A percentile compares a stretch with the other conserved stretches of the same genome.
Evolutionary conservation across 768 basidiomycete genomes (phyloP).

Genomic region (Trametes villosa): DNA sequence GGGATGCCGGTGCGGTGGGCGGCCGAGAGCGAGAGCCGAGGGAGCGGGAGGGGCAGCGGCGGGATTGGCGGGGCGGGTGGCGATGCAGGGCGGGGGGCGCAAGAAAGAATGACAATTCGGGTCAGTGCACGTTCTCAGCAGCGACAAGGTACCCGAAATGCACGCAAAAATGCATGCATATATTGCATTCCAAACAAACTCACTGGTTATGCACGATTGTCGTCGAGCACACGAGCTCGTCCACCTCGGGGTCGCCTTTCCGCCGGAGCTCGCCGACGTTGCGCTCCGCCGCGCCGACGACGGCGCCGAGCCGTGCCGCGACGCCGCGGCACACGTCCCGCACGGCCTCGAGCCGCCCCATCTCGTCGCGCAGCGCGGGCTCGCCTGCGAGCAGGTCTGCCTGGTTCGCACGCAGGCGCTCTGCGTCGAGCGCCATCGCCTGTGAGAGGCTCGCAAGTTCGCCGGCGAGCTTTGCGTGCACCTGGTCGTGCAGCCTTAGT

Average conservation of each 20-base stretch:
- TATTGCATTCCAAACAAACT: slow-evolving; percentile 34
- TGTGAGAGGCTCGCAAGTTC: slow-evolving; percentile 74
- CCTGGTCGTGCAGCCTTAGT: slow-evolving; percentile 73
- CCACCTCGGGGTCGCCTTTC: slow-evolving; percentile 91
- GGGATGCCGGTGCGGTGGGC: not conserved
- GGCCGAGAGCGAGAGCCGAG: not conserved
- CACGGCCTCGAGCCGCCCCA: slow-evolving; percentile 92
- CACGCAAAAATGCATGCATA: not conserved
- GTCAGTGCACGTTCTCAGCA: slow-evolving; percentile 14
- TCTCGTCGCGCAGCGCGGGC: slow-evolving; percentile 95
- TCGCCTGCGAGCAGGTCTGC: slow-evolving; percentile 86
- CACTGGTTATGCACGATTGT: slow-evolving; percentile 96
- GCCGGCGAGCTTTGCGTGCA: slow-evolving; percentile 74
- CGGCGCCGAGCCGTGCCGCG: slow-evolving; percentile 62
- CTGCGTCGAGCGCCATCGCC: slow-evolving; percentile 65
- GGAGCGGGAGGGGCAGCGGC: not conserved
- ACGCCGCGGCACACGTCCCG: slow-evolving; percentile 87
- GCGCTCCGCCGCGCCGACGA: slow-evolving; percentile 69
- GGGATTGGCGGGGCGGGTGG: no score
- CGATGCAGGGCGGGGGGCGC: not conserved
- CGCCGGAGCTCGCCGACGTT: slow-evolving; percentile 77
- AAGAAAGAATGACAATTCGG: slow-evolving; percentile 6
- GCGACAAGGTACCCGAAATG: not conserved
- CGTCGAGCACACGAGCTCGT: slow-evolving; percentile 95
- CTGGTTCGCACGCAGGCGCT: slow-evolving; percentile 80